These are phyloP conservation scores for Emmonsiellopsis sp. DNA, from an alignment of 2,329 filamentous ascomycete genomes.

Conservation along the genomic window DNA sequence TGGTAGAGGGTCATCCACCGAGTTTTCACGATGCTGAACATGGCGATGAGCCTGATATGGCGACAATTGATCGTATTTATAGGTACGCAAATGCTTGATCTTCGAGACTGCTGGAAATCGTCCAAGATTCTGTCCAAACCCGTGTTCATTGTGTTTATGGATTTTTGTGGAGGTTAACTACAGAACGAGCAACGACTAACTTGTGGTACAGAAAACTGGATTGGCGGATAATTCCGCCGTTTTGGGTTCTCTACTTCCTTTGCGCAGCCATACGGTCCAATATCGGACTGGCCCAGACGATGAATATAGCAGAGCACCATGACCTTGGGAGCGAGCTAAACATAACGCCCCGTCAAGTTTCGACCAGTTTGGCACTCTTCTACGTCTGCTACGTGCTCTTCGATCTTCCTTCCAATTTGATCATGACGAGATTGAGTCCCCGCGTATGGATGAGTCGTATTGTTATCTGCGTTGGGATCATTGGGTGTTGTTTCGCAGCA, in stretches of 20 bases:
- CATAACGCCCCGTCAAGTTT: conserved; percentile 66
- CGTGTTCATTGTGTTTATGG: not conserved
- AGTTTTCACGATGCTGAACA: conserved; percentile 13
- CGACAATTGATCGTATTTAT: conserved; percentile 31
- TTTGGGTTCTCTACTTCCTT: conserved; percentile 86
- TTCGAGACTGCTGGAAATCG: not conserved
- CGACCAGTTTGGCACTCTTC: conserved; percentile 76
- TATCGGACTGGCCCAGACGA: conserved; percentile 87
- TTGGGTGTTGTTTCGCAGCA: conserved; percentile 74
- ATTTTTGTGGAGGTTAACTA: not conserved
- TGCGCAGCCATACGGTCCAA: conserved; percentile 88
- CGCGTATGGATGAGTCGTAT: conserved; percentile 89
- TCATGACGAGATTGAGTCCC: conserved; percentile 79
- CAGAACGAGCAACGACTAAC: not conserved
- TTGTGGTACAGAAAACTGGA: conserved; percentile 43
- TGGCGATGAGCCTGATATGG: conserved; percentile 21
- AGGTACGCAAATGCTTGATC: conserved; percentile 15
- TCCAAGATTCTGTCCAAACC: not conserved
- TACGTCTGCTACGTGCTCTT: conserved; percentile 90
- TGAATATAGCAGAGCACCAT: conserved; percentile 65
- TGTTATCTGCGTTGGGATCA: conserved; percentile 75
- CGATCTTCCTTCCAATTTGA: conserved; percentile 76
- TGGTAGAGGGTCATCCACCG: not conserved
- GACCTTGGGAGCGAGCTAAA: conserved; percentile 64
- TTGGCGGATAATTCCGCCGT: conserved; percentile 57